Evolutionary conservation across 148 eudicot species (phyloP).

Genomic region (Hydrangea macrophylla): DNA sequence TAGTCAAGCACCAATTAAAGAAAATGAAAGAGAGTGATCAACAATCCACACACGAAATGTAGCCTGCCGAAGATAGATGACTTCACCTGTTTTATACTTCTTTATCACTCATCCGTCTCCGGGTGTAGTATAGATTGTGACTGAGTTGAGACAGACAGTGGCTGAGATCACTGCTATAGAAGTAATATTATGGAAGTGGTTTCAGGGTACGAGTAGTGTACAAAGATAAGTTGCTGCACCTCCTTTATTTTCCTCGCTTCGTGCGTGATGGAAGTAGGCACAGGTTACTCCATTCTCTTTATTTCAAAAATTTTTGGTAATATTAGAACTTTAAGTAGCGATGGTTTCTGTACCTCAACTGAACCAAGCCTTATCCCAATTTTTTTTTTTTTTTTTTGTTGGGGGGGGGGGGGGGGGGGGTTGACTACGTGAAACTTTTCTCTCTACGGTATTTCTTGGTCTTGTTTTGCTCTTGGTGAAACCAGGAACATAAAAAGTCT

Average conservation of each 20-base stretch:
- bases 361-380: no score
- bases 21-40: background rate
- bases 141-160: background rate
- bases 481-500: background rate
- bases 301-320: background rate
- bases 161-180: background rate
- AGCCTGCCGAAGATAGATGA: background rate
- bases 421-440: no score
- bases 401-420: no score
- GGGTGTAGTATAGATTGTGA: background rate
- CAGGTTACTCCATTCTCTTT: background rate
- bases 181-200: background rate
- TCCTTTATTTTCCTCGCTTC: background rate
- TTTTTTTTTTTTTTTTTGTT: no score
- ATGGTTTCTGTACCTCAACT: no score
- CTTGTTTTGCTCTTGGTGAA: slow-evolving; percentile 2
- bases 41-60: background rate
- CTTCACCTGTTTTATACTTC: background rate
- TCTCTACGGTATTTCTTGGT: background rate
- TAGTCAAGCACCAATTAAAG: background rate
- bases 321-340: background rate
- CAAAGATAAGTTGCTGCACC: background rate
- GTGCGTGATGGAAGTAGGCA: background rate
- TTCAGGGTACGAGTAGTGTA: background rate
- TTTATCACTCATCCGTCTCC: background rate